Evolutionary conservation across 306 rosid species (phyloP).

Genomic region (Fagus sylvatica): DNA sequence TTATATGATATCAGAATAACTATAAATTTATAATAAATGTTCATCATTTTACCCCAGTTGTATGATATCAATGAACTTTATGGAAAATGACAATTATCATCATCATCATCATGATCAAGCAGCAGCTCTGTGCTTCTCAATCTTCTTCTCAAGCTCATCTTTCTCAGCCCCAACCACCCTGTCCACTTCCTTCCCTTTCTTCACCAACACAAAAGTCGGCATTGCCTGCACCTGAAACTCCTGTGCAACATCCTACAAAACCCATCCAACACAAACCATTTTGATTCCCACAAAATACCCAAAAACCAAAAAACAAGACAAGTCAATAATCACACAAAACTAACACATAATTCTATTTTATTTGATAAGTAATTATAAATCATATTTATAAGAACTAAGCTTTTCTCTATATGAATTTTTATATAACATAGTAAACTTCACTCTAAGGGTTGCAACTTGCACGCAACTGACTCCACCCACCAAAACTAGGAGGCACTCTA

Average conservation of each 20-base stretch:
- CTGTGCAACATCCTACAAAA: constrained; percentile 63
- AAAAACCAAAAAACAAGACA: background rate
- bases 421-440: no score
- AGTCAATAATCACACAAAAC: background rate
- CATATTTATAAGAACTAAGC: no score
- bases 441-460: no score
- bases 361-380: no score
- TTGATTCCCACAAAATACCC: background rate
- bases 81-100: background rate
- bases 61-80: background rate
- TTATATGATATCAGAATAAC: no score
- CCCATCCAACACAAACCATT: background rate
- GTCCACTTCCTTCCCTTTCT: constrained; percentile 67
- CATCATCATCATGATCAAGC: background rate
- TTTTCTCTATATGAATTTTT: no score
- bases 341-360: no score
- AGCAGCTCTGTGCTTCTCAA: constrained; percentile 33
- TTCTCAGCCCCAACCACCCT: constrained; percentile 71
- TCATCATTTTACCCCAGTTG: no score
- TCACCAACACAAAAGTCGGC: constrained; percentile 82
- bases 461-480: no score
- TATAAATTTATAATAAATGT: no score
- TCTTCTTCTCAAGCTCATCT: constrained; percentile 73
- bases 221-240: constrained; percentile 71
- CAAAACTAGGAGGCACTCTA: no score